A percentile compares a stretch with the other conserved stretches of the same genome.
These are phyloP conservation scores for Oryza glaberrima DNA, from an alignment of 176 grass and related monocot genomes.

Conservation along the genomic window DNA sequence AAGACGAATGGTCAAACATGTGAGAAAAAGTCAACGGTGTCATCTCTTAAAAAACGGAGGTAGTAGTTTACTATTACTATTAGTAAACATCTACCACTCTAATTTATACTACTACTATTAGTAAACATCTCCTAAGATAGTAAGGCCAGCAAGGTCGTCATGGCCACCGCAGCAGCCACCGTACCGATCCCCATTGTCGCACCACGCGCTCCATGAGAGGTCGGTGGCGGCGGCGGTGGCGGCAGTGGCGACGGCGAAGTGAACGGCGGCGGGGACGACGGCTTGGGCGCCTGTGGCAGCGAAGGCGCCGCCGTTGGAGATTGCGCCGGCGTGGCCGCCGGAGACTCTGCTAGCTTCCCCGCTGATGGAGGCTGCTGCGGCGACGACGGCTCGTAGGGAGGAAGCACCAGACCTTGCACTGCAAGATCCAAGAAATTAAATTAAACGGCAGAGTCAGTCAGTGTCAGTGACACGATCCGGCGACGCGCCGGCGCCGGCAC, in stretches of 20 bases:
- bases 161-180: not conserved
- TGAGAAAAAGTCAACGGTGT: no score
- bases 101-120: no score
- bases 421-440: not conserved
- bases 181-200: not conserved
- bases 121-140: not conserved
- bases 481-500: no score
- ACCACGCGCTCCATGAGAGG: not conserved
- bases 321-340: not conserved
- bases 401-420: slow-evolving; percentile 46
- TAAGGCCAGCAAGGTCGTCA: not conserved
- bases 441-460: no score
- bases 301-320: not conserved
- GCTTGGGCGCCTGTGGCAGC: not conserved
- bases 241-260: no score
- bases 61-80: no score
- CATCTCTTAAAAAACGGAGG: no score
- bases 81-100: no score
- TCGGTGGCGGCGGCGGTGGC: not conserved
- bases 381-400: slow-evolving; percentile 35
- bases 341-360: not conserved
- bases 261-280: no score
- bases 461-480: not conserved
- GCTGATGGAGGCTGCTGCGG: not conserved
- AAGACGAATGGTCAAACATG: no score